Conservation (phyloP, 2,329 filamentous ascomycete genomes). For the Fusarium verticillioides region DNA sequence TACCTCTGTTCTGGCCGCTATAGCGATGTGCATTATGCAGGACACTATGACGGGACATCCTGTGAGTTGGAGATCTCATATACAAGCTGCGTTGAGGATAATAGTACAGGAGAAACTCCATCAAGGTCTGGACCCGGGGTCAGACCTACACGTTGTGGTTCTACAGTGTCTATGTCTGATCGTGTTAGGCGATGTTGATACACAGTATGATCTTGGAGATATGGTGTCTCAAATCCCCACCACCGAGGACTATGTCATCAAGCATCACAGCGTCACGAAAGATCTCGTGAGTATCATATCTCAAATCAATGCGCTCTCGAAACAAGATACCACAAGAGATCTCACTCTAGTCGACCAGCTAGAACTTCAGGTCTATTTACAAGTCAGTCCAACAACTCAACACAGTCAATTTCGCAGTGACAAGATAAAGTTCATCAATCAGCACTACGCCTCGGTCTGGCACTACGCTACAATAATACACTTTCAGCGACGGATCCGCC, state of each 20-base stretch:
- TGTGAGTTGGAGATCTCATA: neutral
- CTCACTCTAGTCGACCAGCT: neutral
- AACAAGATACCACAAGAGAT: rapidly evolving
- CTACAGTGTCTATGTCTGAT: neutral
- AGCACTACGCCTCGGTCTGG: neutral
- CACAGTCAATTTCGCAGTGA: neutral
- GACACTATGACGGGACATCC: neutral
- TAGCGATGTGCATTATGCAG: neutral
- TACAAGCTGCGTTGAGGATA: neutral
- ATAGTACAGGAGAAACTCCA: rapidly evolving
- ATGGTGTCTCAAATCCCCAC: neutral
- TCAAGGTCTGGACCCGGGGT: rapidly evolving
- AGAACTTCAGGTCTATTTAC: neutral
- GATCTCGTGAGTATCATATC: neutral
- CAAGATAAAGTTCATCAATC: neutral
- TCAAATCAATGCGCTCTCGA: neutral
- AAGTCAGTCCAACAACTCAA: no score
- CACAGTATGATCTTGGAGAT: neutral
- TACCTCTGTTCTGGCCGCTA: neutral
- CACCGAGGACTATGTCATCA: neutral
- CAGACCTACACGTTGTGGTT: neutral
- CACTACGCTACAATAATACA: neutral
- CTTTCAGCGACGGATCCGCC: neutral
- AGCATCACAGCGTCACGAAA: neutral
- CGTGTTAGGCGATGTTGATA: neutral